Conservation (phyloP, 768 basidiomycete species). For the Termitomyces sp. region DNA sequence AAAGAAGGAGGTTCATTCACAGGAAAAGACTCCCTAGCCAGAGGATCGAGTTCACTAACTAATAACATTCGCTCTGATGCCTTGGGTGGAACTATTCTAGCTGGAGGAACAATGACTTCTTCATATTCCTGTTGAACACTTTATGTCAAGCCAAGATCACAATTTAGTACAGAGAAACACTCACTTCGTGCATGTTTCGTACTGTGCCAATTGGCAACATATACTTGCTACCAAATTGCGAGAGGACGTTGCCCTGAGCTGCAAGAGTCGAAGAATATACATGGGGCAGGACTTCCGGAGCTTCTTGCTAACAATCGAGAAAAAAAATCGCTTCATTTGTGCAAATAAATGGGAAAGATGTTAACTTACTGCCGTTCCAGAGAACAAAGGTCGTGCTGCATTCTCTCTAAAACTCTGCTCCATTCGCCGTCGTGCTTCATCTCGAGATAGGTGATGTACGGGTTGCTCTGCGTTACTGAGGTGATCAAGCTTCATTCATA, state of each 20-base stretch:
- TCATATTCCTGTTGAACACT: conserved; percentile 60
- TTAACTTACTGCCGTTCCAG: conserved; percentile 43
- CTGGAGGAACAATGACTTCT: conserved; percentile 87
- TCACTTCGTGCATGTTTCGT: conserved; percentile 62
- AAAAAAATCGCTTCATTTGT: not conserved
- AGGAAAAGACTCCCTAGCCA: conserved; percentile 81
- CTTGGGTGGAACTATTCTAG: conserved; percentile 70
- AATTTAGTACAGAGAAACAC: conserved; percentile 1
- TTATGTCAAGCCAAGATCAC: not conserved
- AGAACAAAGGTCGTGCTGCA: conserved; percentile 62
- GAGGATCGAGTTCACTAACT: conserved; percentile 67
- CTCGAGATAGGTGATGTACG: conserved; percentile 28
- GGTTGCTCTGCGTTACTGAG: not conserved
- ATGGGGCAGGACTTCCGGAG: conserved; percentile 72
- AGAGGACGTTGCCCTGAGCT: conserved; percentile 58
- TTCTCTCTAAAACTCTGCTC: conserved; percentile 56
- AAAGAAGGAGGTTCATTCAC: conserved; percentile 36
- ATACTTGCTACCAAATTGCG: conserved; percentile 72
- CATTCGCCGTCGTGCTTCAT: conserved; percentile 55
- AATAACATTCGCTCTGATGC: conserved; percentile 64
- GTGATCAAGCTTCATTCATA: conserved; percentile 1
- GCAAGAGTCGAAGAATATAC: conserved; percentile 74
- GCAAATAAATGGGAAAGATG: not conserved
- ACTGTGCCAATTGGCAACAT: conserved; percentile 80
- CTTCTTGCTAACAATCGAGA: conserved; percentile 34